Evolutionary conservation across 140 eudicot species (phyloP), one percentile per base, ranked within the genome.

Genomic region (Erigeron philadelphicus): DNA sequence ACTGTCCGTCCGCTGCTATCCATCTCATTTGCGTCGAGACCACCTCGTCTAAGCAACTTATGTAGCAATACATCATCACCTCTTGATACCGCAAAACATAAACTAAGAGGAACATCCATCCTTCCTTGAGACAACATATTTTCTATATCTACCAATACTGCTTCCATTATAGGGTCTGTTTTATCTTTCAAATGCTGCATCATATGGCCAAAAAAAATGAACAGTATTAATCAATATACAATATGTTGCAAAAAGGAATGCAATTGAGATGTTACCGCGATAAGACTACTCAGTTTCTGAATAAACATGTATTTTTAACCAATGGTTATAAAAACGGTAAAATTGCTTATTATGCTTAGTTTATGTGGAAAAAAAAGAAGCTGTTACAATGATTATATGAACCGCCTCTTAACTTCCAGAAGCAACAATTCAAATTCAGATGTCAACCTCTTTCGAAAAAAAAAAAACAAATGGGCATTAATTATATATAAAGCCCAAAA

Each of bases 81-180:
- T 76, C 96, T 82, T 65, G 68, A 66, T 52, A 89, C 98, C 18
- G 98, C 92, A 84, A 91, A 91, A 72, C 95, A 80, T 70, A 91
- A 78, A 80, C 90, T 88, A 7, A 91, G 73, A 50, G 95, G 96
- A 81, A 91, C 67, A 43, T 88, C 98, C 84, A 85, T 75, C 65
- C 83, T 80, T 79, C 98, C 98, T 23, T 84, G 88, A 73, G 89
- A 83, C 62, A 90, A 78, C 95, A 85, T 83, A 55, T 80, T 80
- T 70, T 90, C 95, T 45, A 73, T 85, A 41, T 90, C 97, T 47
- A 56, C 72, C 72, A 81, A 80, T 52, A 87, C 71, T n/a, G 65
- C 70, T 76, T 81, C 80, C 88, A 81, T 87, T 66, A 77, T 45
- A 1, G 92, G 87, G 43, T 85, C 90, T 23, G 68, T 62, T 43